phyloP scores from a whole-genome alignment of 164 flowering plant genomes.

The Nymphaea colorata region DNA sequence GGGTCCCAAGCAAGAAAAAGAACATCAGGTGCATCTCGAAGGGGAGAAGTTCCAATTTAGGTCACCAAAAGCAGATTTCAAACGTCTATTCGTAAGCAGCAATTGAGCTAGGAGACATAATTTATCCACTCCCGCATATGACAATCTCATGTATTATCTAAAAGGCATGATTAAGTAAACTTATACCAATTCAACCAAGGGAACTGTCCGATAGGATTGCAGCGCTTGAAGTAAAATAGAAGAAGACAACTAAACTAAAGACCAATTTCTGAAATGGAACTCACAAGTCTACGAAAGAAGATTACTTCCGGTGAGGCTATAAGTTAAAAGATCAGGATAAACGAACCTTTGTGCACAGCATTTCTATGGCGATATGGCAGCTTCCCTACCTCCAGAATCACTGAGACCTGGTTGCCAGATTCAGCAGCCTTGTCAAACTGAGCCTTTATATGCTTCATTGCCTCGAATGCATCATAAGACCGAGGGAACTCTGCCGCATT shows the following conservation, averaged over 20 bases:
- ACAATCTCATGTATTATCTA: no score
- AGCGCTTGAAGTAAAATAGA: background rate
- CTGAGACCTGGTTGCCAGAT: slow-evolving; percentile 59
- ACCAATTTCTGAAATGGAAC: background rate
- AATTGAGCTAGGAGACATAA: no score
- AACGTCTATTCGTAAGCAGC: background rate
- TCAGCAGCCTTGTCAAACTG: slow-evolving; percentile 72
- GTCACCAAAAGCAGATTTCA: background rate
- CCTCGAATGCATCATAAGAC: slow-evolving; percentile 32
- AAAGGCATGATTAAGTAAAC: no score
- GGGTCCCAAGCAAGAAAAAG: background rate
- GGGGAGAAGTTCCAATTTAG: background rate
- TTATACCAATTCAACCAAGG: no score
- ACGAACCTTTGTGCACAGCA: slow-evolving; percentile 44
- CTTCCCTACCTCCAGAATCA: slow-evolving; percentile 79
- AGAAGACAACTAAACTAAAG: background rate
- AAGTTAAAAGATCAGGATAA: background rate
- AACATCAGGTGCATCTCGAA: background rate
- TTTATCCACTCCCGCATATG: no score
- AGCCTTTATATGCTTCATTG: slow-evolving; percentile 48
- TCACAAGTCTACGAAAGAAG: background rate
- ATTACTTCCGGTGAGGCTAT: no score
- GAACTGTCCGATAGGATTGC: no score
- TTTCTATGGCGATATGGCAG: slow-evolving; percentile 51
- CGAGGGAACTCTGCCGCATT: slow-evolving; percentile 25